Evolutionary conservation across 1,139 yeast genomes (phyloP).

Genomic region (Meyerozyma guilliermondii): DNA sequence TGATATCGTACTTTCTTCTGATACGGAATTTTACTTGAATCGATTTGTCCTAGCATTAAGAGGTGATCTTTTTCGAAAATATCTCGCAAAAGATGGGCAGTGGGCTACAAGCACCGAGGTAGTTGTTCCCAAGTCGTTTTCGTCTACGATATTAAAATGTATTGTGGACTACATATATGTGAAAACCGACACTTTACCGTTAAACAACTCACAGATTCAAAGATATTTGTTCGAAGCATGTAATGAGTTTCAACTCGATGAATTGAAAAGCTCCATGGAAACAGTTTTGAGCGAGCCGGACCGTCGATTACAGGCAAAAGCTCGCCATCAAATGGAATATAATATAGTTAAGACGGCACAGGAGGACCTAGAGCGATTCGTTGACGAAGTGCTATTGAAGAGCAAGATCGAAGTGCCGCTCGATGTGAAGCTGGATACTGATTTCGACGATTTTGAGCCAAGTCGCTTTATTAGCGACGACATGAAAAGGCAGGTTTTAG

Average conservation of each 20-base stretch:
- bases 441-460: conserved; percentile 29
- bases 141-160: conserved; percentile 26
- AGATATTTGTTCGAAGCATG: conserved; percentile 28
- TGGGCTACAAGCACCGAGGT: conserved; percentile 23
- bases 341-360: conserved; percentile 45
- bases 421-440: conserved; percentile 17
- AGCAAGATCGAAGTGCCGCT: conserved; percentile 9
- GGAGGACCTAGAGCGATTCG: conserved; percentile 36
- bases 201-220: conserved; percentile 18
- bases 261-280: conserved; percentile 29
- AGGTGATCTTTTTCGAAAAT: conserved; percentile 22
- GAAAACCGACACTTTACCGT: conserved; percentile 23
- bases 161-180: conserved; percentile 53
- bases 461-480: conserved; percentile 12
- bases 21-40: conserved; percentile 23
- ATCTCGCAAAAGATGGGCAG: conserved; percentile 15
- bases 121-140: conserved; percentile 17
- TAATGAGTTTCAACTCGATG: conserved; percentile 26
- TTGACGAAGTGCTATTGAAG: conserved; percentile 32
- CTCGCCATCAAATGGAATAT: conserved; percentile 41
- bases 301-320: conserved; percentile 29
- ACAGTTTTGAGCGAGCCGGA: conserved; percentile 10
- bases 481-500: conserved; percentile 16
- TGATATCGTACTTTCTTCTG: conserved; percentile 30
- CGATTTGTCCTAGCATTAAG: conserved; percentile 39